These are phyloP conservation scores for Passiflora organensis DNA, from an alignment of 345 rosid genomes.

Conservation along the genomic window DNA sequence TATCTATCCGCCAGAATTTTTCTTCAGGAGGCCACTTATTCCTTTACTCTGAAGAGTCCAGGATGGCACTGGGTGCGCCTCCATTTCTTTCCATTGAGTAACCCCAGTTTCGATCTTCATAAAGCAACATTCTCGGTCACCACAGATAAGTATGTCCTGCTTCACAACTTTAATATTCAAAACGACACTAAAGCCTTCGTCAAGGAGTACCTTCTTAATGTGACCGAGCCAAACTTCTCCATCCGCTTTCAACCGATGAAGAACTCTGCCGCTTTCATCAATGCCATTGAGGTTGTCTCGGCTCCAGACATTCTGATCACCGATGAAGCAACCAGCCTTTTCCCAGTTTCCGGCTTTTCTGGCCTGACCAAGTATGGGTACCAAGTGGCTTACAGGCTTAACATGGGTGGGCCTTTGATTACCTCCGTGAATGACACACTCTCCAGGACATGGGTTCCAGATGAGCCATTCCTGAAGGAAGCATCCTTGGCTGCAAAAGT, in stretches of 20 bases:
- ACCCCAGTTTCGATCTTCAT: conserved; percentile 41
- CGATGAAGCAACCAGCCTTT: conserved; percentile 46
- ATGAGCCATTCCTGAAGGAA: conserved; percentile 43
- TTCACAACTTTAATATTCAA: conserved; percentile 45
- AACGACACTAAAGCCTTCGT: conserved; percentile 32
- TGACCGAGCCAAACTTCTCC: conserved; percentile 41
- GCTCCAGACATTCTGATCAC: conserved; percentile 57
- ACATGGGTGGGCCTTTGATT: conserved; percentile 67
- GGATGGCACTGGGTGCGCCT: conserved; percentile 82
- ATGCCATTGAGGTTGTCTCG: conserved; percentile 70
- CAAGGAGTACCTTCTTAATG: conserved; percentile 62
- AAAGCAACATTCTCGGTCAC: conserved; percentile 49
- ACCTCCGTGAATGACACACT: conserved; percentile 53
- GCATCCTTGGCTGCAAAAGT: conserved; percentile 29
- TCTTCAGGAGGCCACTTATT: conserved; percentile 44
- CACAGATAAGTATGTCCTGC: conserved; percentile 52
- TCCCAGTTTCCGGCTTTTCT: conserved; percentile 36
- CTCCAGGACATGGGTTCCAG: conserved; percentile 56
- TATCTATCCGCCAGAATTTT: conserved; percentile 58
- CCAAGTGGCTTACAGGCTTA: conserved; percentile 59
- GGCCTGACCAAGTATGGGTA: conserved; percentile 45
- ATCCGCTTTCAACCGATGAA: conserved; percentile 48
- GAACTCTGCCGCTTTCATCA: conserved; percentile 58
- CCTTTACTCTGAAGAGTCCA: conserved; percentile 40
- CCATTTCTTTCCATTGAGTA: conserved; percentile 47